Evolutionary conservation across 495 filamentous ascomycete genomes (phyloP), one percentile per base, ranked within the genome.

Genomic region (Penicillium angulare): DNA sequence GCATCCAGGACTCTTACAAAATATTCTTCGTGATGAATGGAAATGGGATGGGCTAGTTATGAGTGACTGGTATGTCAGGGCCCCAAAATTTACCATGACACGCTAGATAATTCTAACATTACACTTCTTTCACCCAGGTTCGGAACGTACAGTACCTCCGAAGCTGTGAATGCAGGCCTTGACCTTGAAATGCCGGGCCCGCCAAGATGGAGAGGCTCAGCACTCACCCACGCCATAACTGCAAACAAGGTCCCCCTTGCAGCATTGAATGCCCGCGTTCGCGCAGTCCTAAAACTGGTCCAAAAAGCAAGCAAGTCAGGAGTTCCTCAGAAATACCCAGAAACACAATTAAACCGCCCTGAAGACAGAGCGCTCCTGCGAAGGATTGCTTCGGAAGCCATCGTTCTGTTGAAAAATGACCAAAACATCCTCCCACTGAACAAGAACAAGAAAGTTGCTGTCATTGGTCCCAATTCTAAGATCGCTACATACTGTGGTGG

Each of bases 381-480:
- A 32, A 68, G 73, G 44, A 74, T 85, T 43, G 86, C 82, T 21
- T 73, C 76, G 3, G 84, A 88, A 34, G 83, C 83, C 0, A 76
- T 92, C 13, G 87, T 88, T 0, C 69, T 92, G 18, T 66, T 92
- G 36, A 90, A 90, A 62, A 92, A 92, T 59, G 78, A 88, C 22
- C 75, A 77, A 3, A 57, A 60, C 8, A 60, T 83, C 9, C 71
- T 90, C 1, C 87, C 87, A 2, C 64, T 90, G 8, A 74, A 79
- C 45, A 79, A 74, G 52, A 66, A 70, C 23, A 80, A 79, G 29
- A 67, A 66, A 36, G 76, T 90, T 35, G 85, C 86, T 5, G 75
- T 92, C n/a, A 90, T 95, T 43, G 87, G 87, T 3, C 87, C 87
- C 1, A 90, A 90, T 59, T 79, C 86, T 8, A 84, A 88, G 57